These are phyloP conservation scores for Alternaria longipes DNA, from an alignment of 2,329 filamentous ascomycete genomes.

Conservation along the genomic window DNA sequence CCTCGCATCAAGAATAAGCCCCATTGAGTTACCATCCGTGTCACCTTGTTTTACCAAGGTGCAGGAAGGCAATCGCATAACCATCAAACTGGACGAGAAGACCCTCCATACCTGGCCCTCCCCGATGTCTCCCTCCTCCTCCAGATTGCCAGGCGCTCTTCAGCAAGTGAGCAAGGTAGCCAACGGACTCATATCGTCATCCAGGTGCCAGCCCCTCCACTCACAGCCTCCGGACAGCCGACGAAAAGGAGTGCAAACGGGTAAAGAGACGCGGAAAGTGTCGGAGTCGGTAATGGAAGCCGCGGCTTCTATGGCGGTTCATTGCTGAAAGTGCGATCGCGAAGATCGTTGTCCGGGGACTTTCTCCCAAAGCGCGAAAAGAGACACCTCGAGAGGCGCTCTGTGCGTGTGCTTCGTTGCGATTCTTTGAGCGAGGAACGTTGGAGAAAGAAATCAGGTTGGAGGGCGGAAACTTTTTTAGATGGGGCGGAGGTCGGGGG, in stretches of 20 bases:
- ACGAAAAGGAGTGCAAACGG: conserved; percentile 61
- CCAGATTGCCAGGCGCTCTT: conserved; percentile 32
- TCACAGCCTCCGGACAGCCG: conserved; percentile 25
- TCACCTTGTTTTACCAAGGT: conserved; percentile 48
- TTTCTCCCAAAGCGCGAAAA: conserved; percentile 95
- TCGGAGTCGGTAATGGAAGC: conserved; percentile 64
- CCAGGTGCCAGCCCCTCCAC: conserved; percentile 64
- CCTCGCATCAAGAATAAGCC: conserved; percentile 99
- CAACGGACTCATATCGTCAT: conserved; percentile 90
- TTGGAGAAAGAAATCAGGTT: conserved; percentile 54
- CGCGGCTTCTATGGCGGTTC: conserved; percentile 99
- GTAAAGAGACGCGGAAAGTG: conserved; percentile 59
- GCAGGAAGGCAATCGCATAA: conserved; percentile 88
- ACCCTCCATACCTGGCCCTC: conserved; percentile 56
- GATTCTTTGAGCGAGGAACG: conserved; percentile 99
- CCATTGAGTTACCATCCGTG: conserved; percentile 94
- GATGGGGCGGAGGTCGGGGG: conserved; percentile 24
- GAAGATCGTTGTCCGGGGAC: conserved; percentile 90
- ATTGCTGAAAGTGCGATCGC: conserved; percentile 79
- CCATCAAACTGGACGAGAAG: conserved; percentile 91
- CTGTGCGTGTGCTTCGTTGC: conserved; percentile 98
- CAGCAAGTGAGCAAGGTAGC: conserved; percentile 49
- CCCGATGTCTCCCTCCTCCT: conserved; percentile 42
- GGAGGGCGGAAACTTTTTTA: conserved; percentile 33
- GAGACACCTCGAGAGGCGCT: conserved; percentile 52